A percentile compares a stretch with the other conserved stretches of the same genome.
These are phyloP conservation scores for Rubroboletus satanas DNA, from an alignment of 768 basidiomycete genomes.

Conservation along the genomic window DNA sequence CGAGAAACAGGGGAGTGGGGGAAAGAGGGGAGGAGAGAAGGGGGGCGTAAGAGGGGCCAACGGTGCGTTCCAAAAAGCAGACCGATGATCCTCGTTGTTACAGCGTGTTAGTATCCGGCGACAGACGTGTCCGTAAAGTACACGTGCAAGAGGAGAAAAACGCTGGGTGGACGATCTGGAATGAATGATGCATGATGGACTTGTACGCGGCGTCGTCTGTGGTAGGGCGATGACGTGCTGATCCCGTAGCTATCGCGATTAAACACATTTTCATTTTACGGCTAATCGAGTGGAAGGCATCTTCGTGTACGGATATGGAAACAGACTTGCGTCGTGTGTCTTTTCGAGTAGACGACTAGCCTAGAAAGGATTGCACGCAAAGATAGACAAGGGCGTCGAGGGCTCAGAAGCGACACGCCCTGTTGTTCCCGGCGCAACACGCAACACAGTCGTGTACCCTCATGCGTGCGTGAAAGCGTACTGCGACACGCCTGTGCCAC, in stretches of 20 bases:
- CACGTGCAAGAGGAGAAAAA: too few species aligned
- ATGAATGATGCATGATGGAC: not conserved
- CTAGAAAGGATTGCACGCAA: not conserved
- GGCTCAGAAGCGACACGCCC: slow-evolving; percentile 6
- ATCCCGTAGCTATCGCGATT: slow-evolving; percentile 18
- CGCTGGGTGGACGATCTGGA: not conserved
- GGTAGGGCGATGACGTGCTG: not conserved
- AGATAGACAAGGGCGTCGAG: slow-evolving; percentile 7
- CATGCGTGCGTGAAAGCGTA: not conserved
- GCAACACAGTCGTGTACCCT: not conserved
- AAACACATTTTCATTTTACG: not conserved
- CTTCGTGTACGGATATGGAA: slow-evolving; percentile 6
- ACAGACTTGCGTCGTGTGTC: slow-evolving; percentile 1
- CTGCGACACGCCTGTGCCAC: not conserved
- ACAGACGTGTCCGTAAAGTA: not conserved
- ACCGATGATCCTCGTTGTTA: slow-evolving; percentile 14
- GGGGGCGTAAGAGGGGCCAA: not conserved
- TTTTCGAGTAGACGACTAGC: not conserved
- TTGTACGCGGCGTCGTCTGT: not conserved
- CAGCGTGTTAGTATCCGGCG: slow-evolving; percentile 5
- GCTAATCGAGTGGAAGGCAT: not conserved
- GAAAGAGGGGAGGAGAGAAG: not conserved
- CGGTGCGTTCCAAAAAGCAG: not conserved
- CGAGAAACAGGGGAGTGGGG: not conserved
- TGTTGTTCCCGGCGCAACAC: not conserved